phyloP scores from a whole-genome alignment of 2,329 filamentous ascomycete species.

The Talaromyces amestolkiae region DNA sequence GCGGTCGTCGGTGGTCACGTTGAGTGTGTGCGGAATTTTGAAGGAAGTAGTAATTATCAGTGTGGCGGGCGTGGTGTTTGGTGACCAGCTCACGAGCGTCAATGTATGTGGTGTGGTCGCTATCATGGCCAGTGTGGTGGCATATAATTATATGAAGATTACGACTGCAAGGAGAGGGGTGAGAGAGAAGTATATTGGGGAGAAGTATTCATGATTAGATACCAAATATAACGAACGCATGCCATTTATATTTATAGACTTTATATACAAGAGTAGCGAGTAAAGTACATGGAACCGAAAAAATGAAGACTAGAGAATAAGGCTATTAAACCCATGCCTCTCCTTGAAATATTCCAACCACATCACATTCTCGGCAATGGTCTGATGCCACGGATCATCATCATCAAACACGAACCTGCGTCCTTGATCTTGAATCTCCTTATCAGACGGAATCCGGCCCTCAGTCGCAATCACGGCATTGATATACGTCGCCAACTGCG shows the following conservation, averaged over 20 bases:
- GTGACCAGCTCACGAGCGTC: constrained; percentile 80
- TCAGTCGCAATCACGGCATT: constrained; percentile 3
- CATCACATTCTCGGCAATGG: constrained; percentile 16
- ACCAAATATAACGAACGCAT: background rate
- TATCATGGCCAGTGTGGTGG: constrained; percentile 79
- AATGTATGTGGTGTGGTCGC: constrained; percentile 85
- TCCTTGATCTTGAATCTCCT: constrained; percentile 14
- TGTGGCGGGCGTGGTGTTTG: constrained; percentile 81
- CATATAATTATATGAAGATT: constrained; percentile 95
- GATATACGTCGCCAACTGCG: constrained; percentile 9
- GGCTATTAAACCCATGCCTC: background rate
- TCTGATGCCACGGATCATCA: constrained; percentile 18
- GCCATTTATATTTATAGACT: background rate
- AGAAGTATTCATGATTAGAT: constrained; percentile 18
- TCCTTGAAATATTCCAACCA: constrained; percentile 18
- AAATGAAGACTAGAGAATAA: background rate
- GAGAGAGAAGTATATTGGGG: constrained; percentile 22
- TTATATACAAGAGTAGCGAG: background rate
- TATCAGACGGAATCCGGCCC: constrained; percentile 9
- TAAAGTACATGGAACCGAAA: background rate
- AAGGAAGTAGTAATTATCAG: constrained; percentile 97
- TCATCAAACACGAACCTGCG: constrained; percentile 13
- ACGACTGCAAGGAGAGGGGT: constrained; percentile 80
- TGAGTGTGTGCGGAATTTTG: constrained; percentile 96
- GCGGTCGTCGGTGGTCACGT: constrained; percentile 89